These are phyloP conservation scores for Astrocystis sublimbata DNA, from an alignment of 495 filamentous ascomycete species.

Conservation along the genomic window DNA sequence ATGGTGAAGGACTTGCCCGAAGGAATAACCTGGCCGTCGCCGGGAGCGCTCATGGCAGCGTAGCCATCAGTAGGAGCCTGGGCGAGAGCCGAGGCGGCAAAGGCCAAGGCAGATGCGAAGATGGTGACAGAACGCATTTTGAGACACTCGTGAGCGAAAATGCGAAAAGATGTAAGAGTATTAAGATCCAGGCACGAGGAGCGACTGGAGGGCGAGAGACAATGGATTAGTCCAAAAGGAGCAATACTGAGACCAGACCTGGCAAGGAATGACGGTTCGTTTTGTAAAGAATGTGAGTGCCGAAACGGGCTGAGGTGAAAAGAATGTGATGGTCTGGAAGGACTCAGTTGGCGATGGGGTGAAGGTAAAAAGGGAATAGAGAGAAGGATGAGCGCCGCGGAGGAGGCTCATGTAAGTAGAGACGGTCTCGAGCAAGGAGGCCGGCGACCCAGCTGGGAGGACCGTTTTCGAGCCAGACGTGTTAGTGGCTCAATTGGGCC, in stretches of 20 bases:
- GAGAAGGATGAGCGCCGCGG: not conserved
- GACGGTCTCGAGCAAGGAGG: not conserved
- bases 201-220: not conserved
- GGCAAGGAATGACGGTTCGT: constrained; percentile 21
- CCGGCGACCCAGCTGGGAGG: not conserved
- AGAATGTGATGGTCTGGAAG: constrained; percentile 13
- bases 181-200: constrained; percentile 3
- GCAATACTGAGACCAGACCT: constrained; percentile 24
- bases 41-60: constrained; percentile 41
- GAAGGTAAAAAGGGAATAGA: not conserved
- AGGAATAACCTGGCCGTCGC: constrained; percentile 34
- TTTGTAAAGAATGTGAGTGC: constrained; percentile 32
- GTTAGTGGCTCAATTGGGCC: not conserved
- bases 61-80: constrained; percentile 40
- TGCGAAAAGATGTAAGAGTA: constrained; percentile 17
- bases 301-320: constrained; percentile 20
- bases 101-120: constrained; percentile 44
- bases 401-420: constrained; percentile 16
- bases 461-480: not conserved
- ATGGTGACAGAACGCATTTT: constrained; percentile 47
- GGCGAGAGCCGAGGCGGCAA: constrained; percentile 43
- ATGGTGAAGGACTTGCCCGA: constrained; percentile 42
- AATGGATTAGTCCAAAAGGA: constrained; percentile 15
- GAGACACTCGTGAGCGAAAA: constrained; percentile 16
- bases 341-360: constrained; percentile 11